Conservation (phyloP, 2,329 filamentous ascomycete genomes). For the Microsporum canis region DNA sequence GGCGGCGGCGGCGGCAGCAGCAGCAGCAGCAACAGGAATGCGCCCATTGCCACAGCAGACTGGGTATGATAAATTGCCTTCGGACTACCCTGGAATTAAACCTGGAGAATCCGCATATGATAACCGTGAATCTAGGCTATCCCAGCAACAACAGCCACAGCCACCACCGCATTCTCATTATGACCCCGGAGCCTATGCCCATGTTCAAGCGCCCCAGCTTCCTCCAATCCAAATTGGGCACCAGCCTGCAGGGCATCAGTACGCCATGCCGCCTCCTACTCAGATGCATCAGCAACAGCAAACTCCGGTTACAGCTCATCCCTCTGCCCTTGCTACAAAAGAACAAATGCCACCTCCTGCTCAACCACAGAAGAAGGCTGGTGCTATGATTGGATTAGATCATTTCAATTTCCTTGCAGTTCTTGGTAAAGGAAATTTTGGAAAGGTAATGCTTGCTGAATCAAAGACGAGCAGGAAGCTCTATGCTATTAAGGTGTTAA, state of each 20-base stretch:
- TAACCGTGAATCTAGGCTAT: constrained; percentile 21
- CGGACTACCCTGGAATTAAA: constrained; percentile 30
- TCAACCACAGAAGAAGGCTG: constrained; percentile 24
- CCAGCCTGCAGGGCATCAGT: constrained; percentile 8
- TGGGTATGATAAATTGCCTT: constrained; percentile 35
- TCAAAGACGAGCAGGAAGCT: constrained; percentile 85
- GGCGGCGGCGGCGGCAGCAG: constrained; percentile 37
- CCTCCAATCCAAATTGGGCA: constrained; percentile 13
- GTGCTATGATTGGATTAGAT: constrained; percentile 65
- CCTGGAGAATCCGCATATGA: constrained; percentile 13
- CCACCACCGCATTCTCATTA: constrained; percentile 38
- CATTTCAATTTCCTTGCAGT: constrained; percentile 99
- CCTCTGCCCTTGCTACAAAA: constrained; percentile 44
- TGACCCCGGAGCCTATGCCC: constrained; percentile 33
- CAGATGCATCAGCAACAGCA: constrained; percentile 19
- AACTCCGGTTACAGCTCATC: constrained; percentile 20
- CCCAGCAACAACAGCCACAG: constrained; percentile 27
- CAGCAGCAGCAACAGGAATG: constrained; percentile 39
- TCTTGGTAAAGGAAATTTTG: constrained; percentile 96
- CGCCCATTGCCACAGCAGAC: constrained; percentile 33
- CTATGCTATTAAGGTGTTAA: constrained; percentile 96
- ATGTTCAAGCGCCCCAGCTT: constrained; percentile 20
- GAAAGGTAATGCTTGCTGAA: constrained; percentile 98
- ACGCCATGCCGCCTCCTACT: constrained; percentile 10
- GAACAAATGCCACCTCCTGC: constrained; percentile 12